phyloP scores from a whole-genome alignment of 192 early-diverging fungal genomes.

The Coemansia sp. region DNA sequence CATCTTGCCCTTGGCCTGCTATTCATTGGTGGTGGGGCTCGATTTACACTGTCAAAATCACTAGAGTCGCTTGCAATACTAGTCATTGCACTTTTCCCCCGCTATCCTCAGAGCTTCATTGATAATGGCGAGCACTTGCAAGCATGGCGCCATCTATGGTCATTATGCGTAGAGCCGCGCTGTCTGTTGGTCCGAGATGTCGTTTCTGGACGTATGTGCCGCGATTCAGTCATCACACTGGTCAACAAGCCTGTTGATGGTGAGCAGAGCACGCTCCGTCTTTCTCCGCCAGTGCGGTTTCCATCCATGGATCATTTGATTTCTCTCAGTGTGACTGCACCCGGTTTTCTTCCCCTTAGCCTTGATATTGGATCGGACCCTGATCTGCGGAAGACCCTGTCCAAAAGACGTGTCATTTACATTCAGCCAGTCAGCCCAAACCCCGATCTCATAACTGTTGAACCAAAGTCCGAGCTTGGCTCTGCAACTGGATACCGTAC shows the following conservation, averaged over 20 bases:
- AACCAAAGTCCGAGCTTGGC: too few species aligned
- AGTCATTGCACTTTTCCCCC: conserved; percentile 37
- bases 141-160: conserved; percentile 51
- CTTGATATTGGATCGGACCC: conserved; percentile 11
- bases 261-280: not conserved
- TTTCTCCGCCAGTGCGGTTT: conserved; percentile 20
- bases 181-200: conserved; percentile 41
- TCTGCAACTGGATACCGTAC: too few species aligned
- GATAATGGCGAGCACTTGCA: conserved; percentile 50
- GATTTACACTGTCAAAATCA: conserved; percentile 37
- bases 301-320: conserved; percentile 7
- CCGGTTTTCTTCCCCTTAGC: conserved; percentile 28
- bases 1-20: conserved; percentile 48
- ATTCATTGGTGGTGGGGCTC: conserved; percentile 41
- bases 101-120: conserved; percentile 32
- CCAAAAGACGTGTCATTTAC: conserved; percentile 19
- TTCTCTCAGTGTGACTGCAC: conserved; percentile 15
- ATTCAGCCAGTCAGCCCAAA: conserved; percentile 20
- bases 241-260: not conserved
- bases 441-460: too few species aligned
- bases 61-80: conserved; percentile 36
- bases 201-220: conserved; percentile 20
- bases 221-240: conserved; percentile 17
- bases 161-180: conserved; percentile 41
- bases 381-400: not conserved